phyloP scores from a whole-genome alignment of 208 protist species.

The Crithidia expoeki region DNA sequence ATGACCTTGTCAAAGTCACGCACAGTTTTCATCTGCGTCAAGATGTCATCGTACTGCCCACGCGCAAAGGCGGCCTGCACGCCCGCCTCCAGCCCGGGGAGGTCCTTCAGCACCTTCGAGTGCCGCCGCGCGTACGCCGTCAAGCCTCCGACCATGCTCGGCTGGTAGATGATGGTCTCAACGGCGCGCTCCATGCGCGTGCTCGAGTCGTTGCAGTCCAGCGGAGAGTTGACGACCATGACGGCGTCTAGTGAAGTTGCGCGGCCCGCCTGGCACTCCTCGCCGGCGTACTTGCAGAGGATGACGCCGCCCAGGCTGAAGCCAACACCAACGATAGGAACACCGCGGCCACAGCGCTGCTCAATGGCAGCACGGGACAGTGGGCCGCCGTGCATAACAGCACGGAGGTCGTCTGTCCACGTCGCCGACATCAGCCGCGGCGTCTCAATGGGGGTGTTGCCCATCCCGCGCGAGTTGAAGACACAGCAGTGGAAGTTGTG shows the following conservation, averaged over 20 bases:
- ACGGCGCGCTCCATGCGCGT: slow-evolving; percentile 28
- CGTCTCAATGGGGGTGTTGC: slow-evolving; percentile 65
- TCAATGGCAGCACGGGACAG: slow-evolving; percentile 31
- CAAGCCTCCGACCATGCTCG: slow-evolving; percentile 53
- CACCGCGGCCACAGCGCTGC: slow-evolving; percentile 30
- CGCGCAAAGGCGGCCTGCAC: slow-evolving; percentile 37
- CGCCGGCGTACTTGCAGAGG: slow-evolving; percentile 60
- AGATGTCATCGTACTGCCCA: slow-evolving; percentile 30
- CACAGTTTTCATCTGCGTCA: slow-evolving; percentile 44
- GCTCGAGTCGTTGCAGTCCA: slow-evolving; percentile 55
- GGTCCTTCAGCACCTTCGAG: slow-evolving; percentile 43
- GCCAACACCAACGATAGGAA: slow-evolving; percentile 51
- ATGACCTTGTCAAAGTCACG: slow-evolving; percentile 67
- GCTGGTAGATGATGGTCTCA: slow-evolving; percentile 53
- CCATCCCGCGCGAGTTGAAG: slow-evolving; percentile 73
- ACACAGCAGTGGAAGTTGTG: slow-evolving; percentile 68
- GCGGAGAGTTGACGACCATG: slow-evolving; percentile 58
- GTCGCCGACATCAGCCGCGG: slow-evolving; percentile 68
- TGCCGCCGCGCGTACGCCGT: slow-evolving; percentile 52
- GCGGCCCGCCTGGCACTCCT: slow-evolving; percentile 44
- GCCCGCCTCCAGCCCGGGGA: slow-evolving; percentile 38
- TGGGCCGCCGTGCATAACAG: slow-evolving; percentile 34
- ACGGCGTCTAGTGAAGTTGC: slow-evolving; percentile 40
- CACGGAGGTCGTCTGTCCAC: slow-evolving; percentile 71
- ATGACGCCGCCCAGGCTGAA: slow-evolving; percentile 83